phyloP scores from a whole-genome alignment of 2,329 filamentous ascomycete genomes.

The Grosmannia serpens region DNA sequence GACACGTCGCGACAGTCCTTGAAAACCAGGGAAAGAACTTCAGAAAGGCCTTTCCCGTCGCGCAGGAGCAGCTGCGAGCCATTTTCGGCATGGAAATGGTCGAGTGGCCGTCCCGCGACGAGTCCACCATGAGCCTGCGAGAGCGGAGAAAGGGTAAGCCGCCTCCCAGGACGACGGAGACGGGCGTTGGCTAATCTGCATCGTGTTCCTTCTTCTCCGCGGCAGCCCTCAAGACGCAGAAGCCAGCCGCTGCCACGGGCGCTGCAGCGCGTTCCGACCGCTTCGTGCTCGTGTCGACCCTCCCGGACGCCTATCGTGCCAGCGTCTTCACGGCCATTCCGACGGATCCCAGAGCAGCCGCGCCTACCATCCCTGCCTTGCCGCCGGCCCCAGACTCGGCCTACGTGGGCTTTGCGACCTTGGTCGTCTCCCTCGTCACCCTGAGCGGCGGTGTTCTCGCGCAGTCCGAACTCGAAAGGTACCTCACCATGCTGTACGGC shows the following conservation, averaged over 20 bases:
- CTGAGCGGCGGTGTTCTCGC: conserved; percentile 62
- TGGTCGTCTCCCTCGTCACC: conserved; percentile 65
- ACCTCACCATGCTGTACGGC: conserved; percentile 22
- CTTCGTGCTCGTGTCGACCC: conserved; percentile 65
- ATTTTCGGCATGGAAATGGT: conserved; percentile 89
- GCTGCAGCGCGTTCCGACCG: conserved; percentile 37
- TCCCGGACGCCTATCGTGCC: conserved; percentile 57
- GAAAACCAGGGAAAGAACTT: conserved; percentile 61
- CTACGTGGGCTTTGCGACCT: conserved; percentile 71
- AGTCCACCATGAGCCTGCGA: conserved; percentile 54
- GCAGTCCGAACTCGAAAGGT: conserved; percentile 67
- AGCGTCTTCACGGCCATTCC: conserved; percentile 15
- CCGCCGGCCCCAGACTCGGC: conserved; percentile 56
- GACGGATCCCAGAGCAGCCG: conserved; percentile 44
- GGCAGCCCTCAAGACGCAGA: conserved; percentile 33
- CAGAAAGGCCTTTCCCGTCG: conserved; percentile 61
- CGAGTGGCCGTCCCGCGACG: conserved; percentile 72
- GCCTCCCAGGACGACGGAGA: neutral
- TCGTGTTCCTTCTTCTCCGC: neutral
- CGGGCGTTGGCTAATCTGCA: neutral
- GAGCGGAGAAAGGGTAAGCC: conserved; percentile 60
- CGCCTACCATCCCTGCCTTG: conserved; percentile 47
- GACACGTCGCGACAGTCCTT: conserved; percentile 41
- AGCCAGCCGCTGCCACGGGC: conserved; percentile 22
- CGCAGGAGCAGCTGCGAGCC: conserved; percentile 58